Evolutionary conservation across 2,329 filamentous ascomycete genomes (phyloP).

Genomic region (Fusarium austroafricanum): DNA sequence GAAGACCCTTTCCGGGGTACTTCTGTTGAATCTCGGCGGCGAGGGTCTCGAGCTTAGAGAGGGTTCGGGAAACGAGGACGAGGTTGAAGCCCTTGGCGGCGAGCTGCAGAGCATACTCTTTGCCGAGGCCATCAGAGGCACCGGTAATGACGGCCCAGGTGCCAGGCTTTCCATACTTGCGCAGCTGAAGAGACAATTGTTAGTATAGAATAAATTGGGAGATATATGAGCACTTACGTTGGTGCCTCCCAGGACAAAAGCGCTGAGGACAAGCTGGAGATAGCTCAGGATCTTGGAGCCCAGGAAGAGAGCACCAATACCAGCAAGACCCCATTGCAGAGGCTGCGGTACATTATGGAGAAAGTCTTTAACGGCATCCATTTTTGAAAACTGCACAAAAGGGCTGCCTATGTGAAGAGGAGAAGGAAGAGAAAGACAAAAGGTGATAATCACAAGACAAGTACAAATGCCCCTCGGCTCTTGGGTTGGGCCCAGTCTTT

Average conservation of each 20-base stretch:
- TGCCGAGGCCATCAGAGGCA: constrained; percentile 95
- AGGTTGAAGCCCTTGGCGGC: constrained; percentile 94
- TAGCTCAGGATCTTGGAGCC: constrained; percentile 68
- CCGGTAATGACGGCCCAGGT: constrained; percentile 96
- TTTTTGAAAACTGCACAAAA: constrained; percentile 20
- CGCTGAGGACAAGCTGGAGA: constrained; percentile 70
- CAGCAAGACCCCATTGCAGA: constrained; percentile 59
- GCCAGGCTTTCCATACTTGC: constrained; percentile 89
- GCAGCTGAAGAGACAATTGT: constrained; percentile 68
- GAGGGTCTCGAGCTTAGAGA: constrained; percentile 85
- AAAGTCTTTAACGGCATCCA: constrained; percentile 47
- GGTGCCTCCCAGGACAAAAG: constrained; percentile 74
- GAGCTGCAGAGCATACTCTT: constrained; percentile 93
- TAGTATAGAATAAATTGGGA: background rate
- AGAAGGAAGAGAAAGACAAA: background rate
- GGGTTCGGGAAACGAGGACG: constrained; percentile 93
- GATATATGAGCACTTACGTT: constrained; percentile 59
- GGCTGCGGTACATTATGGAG: constrained; percentile 56
- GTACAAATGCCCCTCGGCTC: constrained; percentile 40
- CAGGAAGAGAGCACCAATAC: constrained; percentile 69
- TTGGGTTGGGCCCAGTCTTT: background rate
- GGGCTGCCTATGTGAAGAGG: background rate
- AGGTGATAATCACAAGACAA: constrained; percentile 18
- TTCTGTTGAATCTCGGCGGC: constrained; percentile 79
- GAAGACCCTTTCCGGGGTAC: constrained; percentile 68